A percentile compares a stretch with the other conserved stretches of the same genome.
phyloP scores from a whole-genome alignment of 768 basidiomycete species.

The Auriscalpium orientale region DNA sequence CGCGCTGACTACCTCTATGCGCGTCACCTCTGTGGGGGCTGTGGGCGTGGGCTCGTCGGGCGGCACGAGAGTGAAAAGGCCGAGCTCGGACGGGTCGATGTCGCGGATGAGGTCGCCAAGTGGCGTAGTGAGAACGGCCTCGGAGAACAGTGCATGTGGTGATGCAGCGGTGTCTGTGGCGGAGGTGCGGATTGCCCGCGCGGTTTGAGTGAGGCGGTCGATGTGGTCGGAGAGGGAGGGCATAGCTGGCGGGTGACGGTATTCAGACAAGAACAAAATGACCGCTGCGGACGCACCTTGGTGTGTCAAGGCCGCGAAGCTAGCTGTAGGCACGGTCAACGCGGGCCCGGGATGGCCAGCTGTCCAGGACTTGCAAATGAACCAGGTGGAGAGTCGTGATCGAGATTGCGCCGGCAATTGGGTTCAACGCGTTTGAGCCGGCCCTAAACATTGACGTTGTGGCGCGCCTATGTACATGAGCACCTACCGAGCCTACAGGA shows the following conservation, averaged over 20 bases:
- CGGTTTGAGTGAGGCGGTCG: slow-evolving; percentile 51
- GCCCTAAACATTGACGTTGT: neutral
- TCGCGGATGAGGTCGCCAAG: slow-evolving; percentile 78
- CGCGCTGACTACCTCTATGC: slow-evolving; percentile 60
- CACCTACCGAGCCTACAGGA: too few species aligned
- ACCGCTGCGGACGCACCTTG: too few species aligned
- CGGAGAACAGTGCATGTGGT: slow-evolving; percentile 42
- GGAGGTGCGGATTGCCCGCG: slow-evolving; percentile 43
- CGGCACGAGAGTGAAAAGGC: slow-evolving; percentile 58
- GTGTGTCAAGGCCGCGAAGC: too few species aligned
- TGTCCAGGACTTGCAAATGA: too few species aligned
- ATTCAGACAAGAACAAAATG: neutral
- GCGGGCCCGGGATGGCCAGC: too few species aligned
- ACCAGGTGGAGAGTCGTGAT: too few species aligned
- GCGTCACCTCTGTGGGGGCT: slow-evolving; percentile 39
- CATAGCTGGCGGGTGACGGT: slow-evolving; percentile 26
- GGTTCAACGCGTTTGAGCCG: slow-evolving; percentile 2
- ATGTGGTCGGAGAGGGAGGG: slow-evolving; percentile 57
- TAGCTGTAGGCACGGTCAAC: too few species aligned
- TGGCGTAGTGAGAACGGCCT: slow-evolving; percentile 52
- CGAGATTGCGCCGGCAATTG: neutral
- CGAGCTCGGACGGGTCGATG: slow-evolving; percentile 68
- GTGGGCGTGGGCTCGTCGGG: slow-evolving; percentile 19
- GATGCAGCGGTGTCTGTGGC: slow-evolving; percentile 25
- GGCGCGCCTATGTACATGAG: slow-evolving; percentile 1